Conservation (phyloP, 371 early-diverging fungal species). For the Amoeboradix gromovi region DNA sequence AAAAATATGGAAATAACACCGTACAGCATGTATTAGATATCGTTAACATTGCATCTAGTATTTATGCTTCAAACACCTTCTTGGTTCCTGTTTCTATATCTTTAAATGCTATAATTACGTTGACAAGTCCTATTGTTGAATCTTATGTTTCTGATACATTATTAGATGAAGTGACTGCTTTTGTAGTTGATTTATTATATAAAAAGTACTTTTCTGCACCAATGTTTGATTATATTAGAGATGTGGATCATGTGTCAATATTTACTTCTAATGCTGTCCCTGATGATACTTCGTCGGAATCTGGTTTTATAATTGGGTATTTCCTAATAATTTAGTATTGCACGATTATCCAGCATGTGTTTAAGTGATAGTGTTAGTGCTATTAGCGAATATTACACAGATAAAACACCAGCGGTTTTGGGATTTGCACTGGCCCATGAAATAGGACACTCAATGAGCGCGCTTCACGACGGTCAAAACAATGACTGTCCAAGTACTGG, state of each 20-base stretch:
- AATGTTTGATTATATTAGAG: neutral
- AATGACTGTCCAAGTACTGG: neutral
- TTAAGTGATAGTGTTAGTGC: neutral
- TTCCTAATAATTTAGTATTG: no score
- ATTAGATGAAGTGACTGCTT: neutral
- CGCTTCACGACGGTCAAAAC: neutral
- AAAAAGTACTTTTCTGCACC: neutral
- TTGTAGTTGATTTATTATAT: neutral
- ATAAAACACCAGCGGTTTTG: neutral
- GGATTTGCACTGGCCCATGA: neutral
- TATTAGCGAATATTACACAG: neutral
- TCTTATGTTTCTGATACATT: neutral
- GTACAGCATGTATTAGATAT: neutral
- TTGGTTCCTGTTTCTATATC: neutral
- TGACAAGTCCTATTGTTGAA: neutral
- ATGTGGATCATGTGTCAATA: neutral
- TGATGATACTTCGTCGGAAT: neutral
- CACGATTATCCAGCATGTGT: neutral
- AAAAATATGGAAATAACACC: neutral
- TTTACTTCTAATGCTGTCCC: neutral
- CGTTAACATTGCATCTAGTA: neutral
- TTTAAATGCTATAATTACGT: neutral
- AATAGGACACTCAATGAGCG: neutral
- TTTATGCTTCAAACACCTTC: neutral
- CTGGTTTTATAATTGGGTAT: neutral